Percentiles rank a stretch among this genome's conserved stretches.
These are phyloP conservation scores for Irpex lacteus DNA, from an alignment of 1,284 basidiomycete genomes.

Conservation along the genomic window DNA sequence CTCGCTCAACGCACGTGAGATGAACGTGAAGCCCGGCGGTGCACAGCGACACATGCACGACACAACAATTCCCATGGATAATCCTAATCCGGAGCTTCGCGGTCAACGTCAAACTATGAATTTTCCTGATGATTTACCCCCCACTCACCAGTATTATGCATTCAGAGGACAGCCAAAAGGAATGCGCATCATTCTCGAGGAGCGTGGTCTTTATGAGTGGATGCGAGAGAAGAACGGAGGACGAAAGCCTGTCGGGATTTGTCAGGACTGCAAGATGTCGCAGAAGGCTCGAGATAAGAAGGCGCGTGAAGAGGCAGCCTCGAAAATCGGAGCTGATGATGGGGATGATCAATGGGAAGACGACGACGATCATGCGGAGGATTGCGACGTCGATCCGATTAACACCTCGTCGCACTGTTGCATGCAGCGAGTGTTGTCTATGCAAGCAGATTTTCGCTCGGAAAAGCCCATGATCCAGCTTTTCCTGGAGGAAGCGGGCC, in stretches of 20 bases:
- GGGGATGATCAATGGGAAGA: slow-evolving; percentile 1
- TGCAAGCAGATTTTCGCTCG: slow-evolving; percentile 21
- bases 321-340: background rate
- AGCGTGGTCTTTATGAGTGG: slow-evolving; percentile 14
- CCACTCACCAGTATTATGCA: slow-evolving; percentile 11
- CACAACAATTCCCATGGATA: slow-evolving; percentile 18
- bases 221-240: slow-evolving; percentile 2
- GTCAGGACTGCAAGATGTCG: slow-evolving; percentile 14
- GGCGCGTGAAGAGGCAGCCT: background rate
- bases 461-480: slow-evolving; percentile 14
- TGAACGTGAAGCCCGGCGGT: slow-evolving; percentile 24
- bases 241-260: slow-evolving; percentile 14
- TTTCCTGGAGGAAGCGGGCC: slow-evolving; percentile 13
- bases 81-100: slow-evolving; percentile 11
- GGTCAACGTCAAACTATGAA: background rate
- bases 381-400: slow-evolving; percentile 1
- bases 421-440: slow-evolving; percentile 16
- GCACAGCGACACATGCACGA: slow-evolving; percentile 14
- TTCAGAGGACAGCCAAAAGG: slow-evolving; percentile 20
- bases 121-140: slow-evolving; percentile 15
- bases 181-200: slow-evolving; percentile 16
- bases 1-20: slow-evolving; percentile 21
- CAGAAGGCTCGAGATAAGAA: slow-evolving; percentile 1
- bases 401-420: slow-evolving; percentile 17
- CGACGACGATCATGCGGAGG: background rate